These are phyloP conservation scores for Blastocystis sp. DNA, from an alignment of 352 stramenopile species.

Conservation along the genomic window DNA sequence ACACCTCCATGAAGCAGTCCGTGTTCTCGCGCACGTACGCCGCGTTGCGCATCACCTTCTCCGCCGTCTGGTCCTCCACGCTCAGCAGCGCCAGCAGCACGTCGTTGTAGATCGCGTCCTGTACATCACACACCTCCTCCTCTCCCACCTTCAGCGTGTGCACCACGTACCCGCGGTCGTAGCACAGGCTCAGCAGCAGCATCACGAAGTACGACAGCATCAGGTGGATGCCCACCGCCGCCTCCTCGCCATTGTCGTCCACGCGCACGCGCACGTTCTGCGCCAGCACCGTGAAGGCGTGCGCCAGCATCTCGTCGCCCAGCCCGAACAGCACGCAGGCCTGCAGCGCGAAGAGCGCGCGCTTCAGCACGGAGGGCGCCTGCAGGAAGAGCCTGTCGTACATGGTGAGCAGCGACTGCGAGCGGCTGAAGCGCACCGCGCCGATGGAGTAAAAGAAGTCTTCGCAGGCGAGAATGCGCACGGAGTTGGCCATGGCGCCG, in stretches of 20 bases:
- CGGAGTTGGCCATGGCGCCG: not conserved
- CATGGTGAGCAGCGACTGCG: not conserved
- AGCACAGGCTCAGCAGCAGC: not conserved
- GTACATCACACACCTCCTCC: not conserved
- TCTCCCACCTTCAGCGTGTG: slow-evolving; percentile 8
- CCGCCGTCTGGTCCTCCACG: slow-evolving; percentile 22
- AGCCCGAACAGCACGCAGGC: not conserved
- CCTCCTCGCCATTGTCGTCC: not conserved
- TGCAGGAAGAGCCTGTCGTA: slow-evolving; percentile 11
- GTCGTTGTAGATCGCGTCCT: slow-evolving; percentile 15
- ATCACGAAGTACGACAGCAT: slow-evolving; percentile 53
- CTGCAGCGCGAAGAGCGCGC: slow-evolving; percentile 13
- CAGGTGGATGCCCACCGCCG: slow-evolving; percentile 34
- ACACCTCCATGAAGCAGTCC: not conserved
- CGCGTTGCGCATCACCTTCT: not conserved
- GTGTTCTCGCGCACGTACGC: slow-evolving; percentile 1
- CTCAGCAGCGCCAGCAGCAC: slow-evolving; percentile 3
- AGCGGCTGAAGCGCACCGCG: slow-evolving; percentile 6
- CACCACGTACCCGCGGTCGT: slow-evolving; percentile 21
- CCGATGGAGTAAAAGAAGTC: slow-evolving; percentile 24
- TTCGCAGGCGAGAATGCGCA: slow-evolving; percentile 2
- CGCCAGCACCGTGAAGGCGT: not conserved
- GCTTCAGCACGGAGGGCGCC: not conserved
- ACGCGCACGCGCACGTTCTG: not conserved
- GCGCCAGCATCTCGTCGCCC: slow-evolving; percentile 2